These are phyloP conservation scores for Fraxinus baroniana DNA, from an alignment of 305 asterid species.

Conservation along the genomic window DNA sequence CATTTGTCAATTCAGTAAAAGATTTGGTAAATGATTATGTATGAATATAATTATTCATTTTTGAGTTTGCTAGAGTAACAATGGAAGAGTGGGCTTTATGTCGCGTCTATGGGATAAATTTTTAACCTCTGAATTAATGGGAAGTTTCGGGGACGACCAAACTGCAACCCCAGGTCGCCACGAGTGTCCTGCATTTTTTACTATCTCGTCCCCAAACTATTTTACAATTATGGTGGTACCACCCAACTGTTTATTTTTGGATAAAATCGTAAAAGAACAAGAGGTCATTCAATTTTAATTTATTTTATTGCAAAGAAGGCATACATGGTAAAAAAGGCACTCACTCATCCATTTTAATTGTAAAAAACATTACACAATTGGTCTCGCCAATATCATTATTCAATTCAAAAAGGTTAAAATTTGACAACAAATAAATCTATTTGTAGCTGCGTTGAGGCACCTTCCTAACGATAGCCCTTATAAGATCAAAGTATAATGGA, in stretches of 20 bases:
- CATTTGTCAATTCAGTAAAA: too few relatives aligned
- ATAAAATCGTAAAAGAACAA: background rate
- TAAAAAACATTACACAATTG: background rate
- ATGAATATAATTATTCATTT: too few relatives aligned
- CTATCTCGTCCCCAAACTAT: background rate
- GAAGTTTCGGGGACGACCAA: conserved; percentile 20
- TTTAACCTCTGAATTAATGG: conserved; percentile 8
- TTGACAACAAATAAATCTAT: background rate
- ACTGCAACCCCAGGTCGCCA: conserved; percentile 73
- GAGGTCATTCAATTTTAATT: background rate
- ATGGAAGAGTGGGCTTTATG: background rate
- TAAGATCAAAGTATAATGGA: conserved; percentile 24
- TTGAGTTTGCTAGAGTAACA: too few relatives aligned
- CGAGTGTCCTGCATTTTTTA: conserved; percentile 26
- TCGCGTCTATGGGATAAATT: conserved; percentile 43
- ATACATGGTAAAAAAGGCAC: background rate
- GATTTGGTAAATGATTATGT: too few relatives aligned
- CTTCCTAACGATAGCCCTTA: conserved; percentile 22
- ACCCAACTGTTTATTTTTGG: too few relatives aligned
- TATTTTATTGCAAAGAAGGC: background rate
- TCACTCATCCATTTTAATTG: background rate
- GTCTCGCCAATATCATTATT: background rate
- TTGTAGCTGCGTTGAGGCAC: conserved; percentile 30
- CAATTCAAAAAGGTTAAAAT: background rate
- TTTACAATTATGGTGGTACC: background rate